Evolutionary conservation across 495 filamentous ascomycete species (phyloP).

Genomic region (Talaromyces liani): DNA sequence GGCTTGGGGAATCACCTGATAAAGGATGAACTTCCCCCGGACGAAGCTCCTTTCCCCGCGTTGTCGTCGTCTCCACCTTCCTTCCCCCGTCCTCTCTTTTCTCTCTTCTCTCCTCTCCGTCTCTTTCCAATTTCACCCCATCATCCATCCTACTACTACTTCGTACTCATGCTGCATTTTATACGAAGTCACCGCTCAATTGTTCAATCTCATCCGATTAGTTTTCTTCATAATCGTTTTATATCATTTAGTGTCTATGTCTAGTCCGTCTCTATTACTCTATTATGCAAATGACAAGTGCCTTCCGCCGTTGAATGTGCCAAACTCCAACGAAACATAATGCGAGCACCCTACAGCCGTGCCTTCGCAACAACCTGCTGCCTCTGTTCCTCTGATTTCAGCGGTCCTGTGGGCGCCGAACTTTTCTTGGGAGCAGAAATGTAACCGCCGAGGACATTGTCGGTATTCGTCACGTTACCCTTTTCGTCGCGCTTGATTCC

Average conservation of each 20-base stretch:
- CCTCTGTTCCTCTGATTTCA: slow-evolving; percentile 15
- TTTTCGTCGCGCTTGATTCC: slow-evolving; percentile 47
- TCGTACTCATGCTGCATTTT: neutral
- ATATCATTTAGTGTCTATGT: neutral
- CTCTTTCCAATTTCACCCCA: neutral
- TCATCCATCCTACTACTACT: neutral
- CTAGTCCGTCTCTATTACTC: neutral
- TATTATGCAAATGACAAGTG: neutral
- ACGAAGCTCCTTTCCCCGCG: neutral
- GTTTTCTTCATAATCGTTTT: neutral
- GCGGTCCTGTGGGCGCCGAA: slow-evolving; percentile 31
- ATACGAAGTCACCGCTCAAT: neutral
- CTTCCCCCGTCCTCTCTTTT: neutral
- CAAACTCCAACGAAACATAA: neutral
- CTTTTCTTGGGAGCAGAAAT: slow-evolving; percentile 54
- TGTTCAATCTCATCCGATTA: neutral
- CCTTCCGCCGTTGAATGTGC: neutral
- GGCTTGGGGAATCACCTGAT: neutral
- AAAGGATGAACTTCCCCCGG: neutral
- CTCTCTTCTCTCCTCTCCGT: neutral
- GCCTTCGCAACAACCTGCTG: slow-evolving; percentile 13
- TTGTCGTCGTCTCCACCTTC: neutral
- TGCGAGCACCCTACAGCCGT: slow-evolving; percentile 17
- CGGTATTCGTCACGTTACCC: slow-evolving; percentile 42
- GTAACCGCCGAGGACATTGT: slow-evolving; percentile 48